A percentile compares a stretch with the other conserved stretches of the same genome.
Conservation (phyloP, 164 flowering plant species). For the Protea cynaroides region DNA sequence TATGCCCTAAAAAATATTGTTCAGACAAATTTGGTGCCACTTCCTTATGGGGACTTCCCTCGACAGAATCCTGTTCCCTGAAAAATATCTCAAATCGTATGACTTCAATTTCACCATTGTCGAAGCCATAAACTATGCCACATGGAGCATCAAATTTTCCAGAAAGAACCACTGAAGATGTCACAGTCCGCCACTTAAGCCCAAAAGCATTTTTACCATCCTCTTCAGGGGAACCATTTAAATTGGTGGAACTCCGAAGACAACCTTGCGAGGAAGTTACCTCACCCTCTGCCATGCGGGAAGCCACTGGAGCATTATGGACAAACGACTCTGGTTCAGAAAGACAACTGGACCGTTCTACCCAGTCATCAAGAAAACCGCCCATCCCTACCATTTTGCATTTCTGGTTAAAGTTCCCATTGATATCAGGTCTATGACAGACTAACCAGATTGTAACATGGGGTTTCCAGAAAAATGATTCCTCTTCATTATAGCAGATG, state of each 20-base stretch:
- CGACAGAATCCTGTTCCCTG: conserved; percentile 23
- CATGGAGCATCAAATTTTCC: conserved; percentile 48
- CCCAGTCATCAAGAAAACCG: conserved; percentile 35
- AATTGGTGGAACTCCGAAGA: conserved; percentile 13
- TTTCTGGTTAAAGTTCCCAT: conserved; percentile 13
- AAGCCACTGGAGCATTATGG: background rate
- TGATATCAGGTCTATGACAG: conserved; percentile 19
- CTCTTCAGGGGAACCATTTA: conserved; percentile 14
- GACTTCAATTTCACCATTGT: conserved; percentile 73
- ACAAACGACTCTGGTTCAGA: conserved; percentile 13
- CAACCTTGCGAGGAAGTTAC: conserved; percentile 10
- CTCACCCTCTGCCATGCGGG: conserved; percentile 8
- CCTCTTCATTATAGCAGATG: conserved; percentile 33
- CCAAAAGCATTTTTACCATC: conserved; percentile 7
- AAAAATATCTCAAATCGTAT: conserved; percentile 41
- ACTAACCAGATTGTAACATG: conserved; percentile 54
- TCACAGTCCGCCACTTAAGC: conserved; percentile 31
- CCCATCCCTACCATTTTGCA: conserved; percentile 49
- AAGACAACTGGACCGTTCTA: conserved; percentile 12
- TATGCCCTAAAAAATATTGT: conserved; percentile 60
- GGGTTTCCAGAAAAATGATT: conserved; percentile 57
- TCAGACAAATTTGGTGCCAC: conserved; percentile 24
- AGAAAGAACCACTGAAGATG: conserved; percentile 85
- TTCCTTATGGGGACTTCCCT: conserved; percentile 19
- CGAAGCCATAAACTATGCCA: conserved; percentile 78